These are phyloP conservation scores for Nakazawaea sp. DNA, from an alignment of 805 yeast genomes.

Conservation along the genomic window DNA sequence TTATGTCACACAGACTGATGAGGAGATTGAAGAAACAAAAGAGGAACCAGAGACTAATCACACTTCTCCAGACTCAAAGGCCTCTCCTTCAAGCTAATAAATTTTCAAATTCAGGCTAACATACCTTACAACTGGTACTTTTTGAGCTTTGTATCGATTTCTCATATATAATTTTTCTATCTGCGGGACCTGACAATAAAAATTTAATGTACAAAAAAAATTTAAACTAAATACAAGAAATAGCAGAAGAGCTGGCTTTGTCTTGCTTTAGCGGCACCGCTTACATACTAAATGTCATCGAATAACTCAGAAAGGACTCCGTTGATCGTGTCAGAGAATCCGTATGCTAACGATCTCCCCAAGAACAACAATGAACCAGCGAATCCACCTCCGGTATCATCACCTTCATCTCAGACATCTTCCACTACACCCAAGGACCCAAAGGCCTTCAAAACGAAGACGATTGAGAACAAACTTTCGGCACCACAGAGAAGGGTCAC, in stretches of 20 bases:
- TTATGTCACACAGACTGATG: conserved; percentile 16
- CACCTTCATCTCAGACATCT: too few species aligned
- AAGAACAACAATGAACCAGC: conserved; percentile 4
- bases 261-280: too few species aligned
- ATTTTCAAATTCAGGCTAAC: too few species aligned
- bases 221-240: too few species aligned
- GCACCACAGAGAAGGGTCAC: conserved; percentile 73
- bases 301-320: conserved; percentile 4
- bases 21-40: neutral
- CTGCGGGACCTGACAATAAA: neutral
- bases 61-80: too few species aligned
- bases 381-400: neutral
- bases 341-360: conserved; percentile 15
- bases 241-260: too few species aligned
- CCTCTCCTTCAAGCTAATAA: too few species aligned
- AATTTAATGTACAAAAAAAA: too few species aligned
- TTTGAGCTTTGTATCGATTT: too few species aligned
- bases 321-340: conserved; percentile 23
- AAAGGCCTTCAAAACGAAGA: conserved; percentile 19
- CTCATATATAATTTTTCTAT: too few species aligned
- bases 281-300: too few species aligned
- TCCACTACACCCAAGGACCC: neutral
- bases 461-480: conserved; percentile 36
- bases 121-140: too few species aligned
- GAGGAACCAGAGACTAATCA: neutral